Base-by-base conservation (phyloP, 1,284 basidiomycete genomes). In the Cystobasidium sp. region DNA sequence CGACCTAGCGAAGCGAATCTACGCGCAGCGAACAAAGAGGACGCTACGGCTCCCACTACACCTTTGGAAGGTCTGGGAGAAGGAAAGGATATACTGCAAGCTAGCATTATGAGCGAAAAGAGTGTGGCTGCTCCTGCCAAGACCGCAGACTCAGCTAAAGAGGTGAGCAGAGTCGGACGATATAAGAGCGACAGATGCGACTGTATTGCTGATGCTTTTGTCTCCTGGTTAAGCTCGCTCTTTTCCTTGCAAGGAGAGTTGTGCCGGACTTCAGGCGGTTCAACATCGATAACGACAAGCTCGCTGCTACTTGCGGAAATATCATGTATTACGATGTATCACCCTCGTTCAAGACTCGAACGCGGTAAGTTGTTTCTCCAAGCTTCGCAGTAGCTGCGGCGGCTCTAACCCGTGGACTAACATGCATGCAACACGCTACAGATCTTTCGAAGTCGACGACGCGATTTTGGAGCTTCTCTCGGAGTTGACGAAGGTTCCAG, bases 251-350 rank as follows among this genome's bases (percentile, higher is more conserved):
- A 0, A 84, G 84, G 0, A 86, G 85, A 22, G 88, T 90, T 1
- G 81, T 99, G 12, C 91, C 93, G 0, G 90, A 88, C 77, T 81
- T 97, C 65, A 88, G 93, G 20, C 88, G 88, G 75, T 90, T 97
- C 81, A 84, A 95, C 58, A 84, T 91, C 78, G 96, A 99, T 76
- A 87, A 88, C 37, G 97, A 99, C 83, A 93, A 90, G 81, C 86
- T 95, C 10, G 83, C 88, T 7, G 86, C 88, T 10, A 87, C 90
- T 1, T 96, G 92, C 81, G 89, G 86, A 51, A 94, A 91, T 78
- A 88, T 97, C 41, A 86, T 93, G 8, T 92, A 95, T 79, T 93
- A 93, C 80, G 88, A 97, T 56, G 85, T 97, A 44, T 88, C 86
- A 44, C 94, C 97, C 0, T 88, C 90, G 0, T 83, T 94, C 82